Percentiles rank a stretch among this genome's conserved stretches.
These are phyloP conservation scores for Thelonectria blattea DNA, from an alignment of 2,329 filamentous ascomycete genomes.

Conservation along the genomic window DNA sequence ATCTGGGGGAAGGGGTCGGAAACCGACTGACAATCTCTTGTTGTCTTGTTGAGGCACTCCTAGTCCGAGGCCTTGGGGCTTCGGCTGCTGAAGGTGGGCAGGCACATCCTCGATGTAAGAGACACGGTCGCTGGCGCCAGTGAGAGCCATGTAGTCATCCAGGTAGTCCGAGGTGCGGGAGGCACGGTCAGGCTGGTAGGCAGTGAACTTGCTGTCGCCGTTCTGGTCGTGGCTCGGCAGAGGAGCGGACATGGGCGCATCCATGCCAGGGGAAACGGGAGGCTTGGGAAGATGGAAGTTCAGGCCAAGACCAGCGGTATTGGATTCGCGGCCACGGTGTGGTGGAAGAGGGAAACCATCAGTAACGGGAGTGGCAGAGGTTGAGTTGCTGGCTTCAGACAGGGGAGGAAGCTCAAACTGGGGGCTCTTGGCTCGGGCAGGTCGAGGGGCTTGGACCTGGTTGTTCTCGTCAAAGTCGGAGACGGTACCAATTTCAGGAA, in stretches of 20 bases:
- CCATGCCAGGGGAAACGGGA: constrained; percentile 22
- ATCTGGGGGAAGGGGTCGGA: constrained; percentile 87
- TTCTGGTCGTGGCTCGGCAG: constrained; percentile 26
- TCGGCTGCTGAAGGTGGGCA: constrained; percentile 27
- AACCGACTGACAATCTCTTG: constrained; percentile 69
- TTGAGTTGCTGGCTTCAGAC: constrained; percentile 23
- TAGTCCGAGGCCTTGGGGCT: constrained; percentile 53
- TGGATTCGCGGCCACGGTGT: constrained; percentile 36
- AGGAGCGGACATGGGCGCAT: constrained; percentile 31
- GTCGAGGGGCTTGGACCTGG: constrained; percentile 41
- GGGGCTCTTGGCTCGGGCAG: constrained; percentile 39
- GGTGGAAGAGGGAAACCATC: constrained; percentile 37
- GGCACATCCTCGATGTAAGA: constrained; percentile 31
- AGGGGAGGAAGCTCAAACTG: constrained; percentile 34
- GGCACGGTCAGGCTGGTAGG: constrained; percentile 33
- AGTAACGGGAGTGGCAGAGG: constrained; percentile 22
- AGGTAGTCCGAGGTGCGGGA: constrained; percentile 43
- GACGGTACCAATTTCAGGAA: constrained; percentile 49
- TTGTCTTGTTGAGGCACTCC: constrained; percentile 61
- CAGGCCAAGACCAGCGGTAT: constrained; percentile 42
- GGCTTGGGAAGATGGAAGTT: constrained; percentile 46
- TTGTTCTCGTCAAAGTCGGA: constrained; percentile 40
- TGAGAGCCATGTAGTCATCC: constrained; percentile 41
- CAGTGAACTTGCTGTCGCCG: constrained; percentile 30
- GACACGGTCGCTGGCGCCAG: constrained; percentile 43